Evolutionary conservation across 192 early-diverging fungal species (phyloP).

Genomic region (Coemansia nantahalensis): DNA sequence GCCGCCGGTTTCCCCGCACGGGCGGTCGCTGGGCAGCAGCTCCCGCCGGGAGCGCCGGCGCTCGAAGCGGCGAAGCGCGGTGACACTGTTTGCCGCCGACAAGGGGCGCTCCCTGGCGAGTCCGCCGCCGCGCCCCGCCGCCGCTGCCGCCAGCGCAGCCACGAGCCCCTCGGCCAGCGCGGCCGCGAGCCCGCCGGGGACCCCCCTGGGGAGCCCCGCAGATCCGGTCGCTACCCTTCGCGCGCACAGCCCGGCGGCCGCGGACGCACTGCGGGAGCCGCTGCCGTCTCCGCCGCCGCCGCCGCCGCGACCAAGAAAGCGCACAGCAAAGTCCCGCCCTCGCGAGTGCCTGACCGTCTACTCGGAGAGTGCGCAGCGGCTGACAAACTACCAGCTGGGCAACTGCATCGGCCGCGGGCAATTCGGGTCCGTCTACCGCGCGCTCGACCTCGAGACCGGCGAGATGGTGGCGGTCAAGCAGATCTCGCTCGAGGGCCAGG

Average conservation of each 20-base stretch:
- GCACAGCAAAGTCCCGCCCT: conserved; percentile 14
- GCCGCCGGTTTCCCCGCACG: conserved; percentile 3
- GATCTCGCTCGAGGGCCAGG: conserved; percentile 70
- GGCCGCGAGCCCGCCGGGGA: no score
- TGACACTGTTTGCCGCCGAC: conserved; percentile 38
- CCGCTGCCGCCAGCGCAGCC: no score
- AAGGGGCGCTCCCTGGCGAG: no score
- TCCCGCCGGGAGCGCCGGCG: conserved; percentile 31
- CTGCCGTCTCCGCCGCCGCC: not conserved
- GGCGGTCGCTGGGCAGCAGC: conserved; percentile 3
- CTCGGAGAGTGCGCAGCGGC: conserved; percentile 27
- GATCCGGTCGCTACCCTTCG: no score
- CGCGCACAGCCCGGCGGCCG: no score
- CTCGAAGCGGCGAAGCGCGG: conserved; percentile 48
- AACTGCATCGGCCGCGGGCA: conserved; percentile 88
- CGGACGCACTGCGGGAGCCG: not conserved
- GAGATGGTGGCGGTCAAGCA: conserved; percentile 88
- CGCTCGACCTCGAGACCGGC: conserved; percentile 74
- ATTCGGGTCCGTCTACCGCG: conserved; percentile 86
- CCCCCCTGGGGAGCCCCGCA: no score
- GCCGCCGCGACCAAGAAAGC: conserved; percentile 18
- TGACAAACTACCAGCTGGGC: conserved; percentile 69
- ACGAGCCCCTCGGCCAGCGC: no score
- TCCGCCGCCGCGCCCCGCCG: no score
- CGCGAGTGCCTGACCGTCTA: conserved; percentile 55